These are phyloP conservation scores for Myxozyma geophila DNA, from an alignment of 805 yeast genomes.

Conservation along the genomic window DNA sequence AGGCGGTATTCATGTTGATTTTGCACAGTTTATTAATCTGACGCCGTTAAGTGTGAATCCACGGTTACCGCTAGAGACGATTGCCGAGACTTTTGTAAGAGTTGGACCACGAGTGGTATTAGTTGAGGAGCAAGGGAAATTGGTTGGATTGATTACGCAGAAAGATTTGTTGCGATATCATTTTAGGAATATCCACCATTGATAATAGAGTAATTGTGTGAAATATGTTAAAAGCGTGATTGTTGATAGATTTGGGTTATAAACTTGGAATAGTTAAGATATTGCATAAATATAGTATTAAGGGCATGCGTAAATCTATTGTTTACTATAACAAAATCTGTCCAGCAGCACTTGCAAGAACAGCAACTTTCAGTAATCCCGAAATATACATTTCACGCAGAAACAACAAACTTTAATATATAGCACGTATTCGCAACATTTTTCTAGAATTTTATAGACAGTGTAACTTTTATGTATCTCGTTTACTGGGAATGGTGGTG, in stretches of 20 bases:
- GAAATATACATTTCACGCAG: not conserved
- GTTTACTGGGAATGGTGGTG: conserved; percentile 4
- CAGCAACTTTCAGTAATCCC: not conserved
- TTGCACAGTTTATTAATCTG: conserved; percentile 48
- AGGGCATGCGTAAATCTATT: not conserved
- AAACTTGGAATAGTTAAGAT: not conserved
- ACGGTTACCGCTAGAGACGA: conserved; percentile 60
- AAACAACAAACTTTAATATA: no score
- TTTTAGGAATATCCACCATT: conserved; percentile 15
- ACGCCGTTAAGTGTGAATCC: conserved; percentile 68
- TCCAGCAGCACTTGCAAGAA: conserved; percentile 2
- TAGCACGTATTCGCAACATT: not conserved
- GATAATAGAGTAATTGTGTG: not conserved
- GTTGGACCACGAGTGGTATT: conserved; percentile 79
- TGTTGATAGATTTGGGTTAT: no score
- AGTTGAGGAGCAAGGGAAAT: conserved; percentile 62
- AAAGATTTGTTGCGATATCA: conserved; percentile 74
- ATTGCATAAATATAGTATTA: not conserved
- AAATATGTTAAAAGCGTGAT: not conserved
- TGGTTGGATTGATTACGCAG: conserved; percentile 77
- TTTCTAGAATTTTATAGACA: no score
- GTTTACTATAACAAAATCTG: not conserved
- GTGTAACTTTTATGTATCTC: not conserved
- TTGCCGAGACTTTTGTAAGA: conserved; percentile 70
- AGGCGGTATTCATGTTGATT: conserved; percentile 24